Conservation (phyloP, 495 filamentous ascomycete genomes). For the Talaromyces adpressus region DNA sequence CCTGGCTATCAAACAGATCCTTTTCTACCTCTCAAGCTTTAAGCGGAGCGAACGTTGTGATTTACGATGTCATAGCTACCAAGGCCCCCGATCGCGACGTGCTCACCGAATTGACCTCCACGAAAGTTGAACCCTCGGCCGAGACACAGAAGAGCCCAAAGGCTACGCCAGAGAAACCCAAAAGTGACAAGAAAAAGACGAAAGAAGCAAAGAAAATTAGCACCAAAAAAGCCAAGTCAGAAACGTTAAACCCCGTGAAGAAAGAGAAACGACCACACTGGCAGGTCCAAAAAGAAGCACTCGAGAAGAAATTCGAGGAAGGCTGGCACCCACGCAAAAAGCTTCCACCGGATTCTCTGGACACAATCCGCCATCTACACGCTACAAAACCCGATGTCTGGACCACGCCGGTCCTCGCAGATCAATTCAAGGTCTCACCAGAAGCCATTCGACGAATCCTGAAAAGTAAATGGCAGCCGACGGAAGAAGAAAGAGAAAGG, state of each 20-base stretch:
- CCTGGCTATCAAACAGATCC: neutral
- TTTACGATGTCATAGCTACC: neutral
- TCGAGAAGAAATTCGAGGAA: slow-evolving; percentile 64
- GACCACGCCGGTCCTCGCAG: slow-evolving; percentile 64
- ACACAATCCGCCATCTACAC: slow-evolving; percentile 77
- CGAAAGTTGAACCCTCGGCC: neutral
- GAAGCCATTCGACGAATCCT: slow-evolving; percentile 85
- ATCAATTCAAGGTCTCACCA: slow-evolving; percentile 75
- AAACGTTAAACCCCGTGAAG: slow-evolving; percentile 9
- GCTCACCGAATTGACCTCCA: neutral
- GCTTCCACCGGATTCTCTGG: slow-evolving; percentile 83
- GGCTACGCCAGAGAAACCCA: neutral
- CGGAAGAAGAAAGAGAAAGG: slow-evolving; percentile 49
- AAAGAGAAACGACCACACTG: slow-evolving; percentile 49
- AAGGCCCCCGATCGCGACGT: neutral
- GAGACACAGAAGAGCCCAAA: neutral
- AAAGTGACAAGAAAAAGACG: neutral
- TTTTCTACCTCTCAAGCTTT: neutral
- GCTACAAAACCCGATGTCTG: slow-evolving; percentile 65
- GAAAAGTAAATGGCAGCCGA: slow-evolving; percentile 74
- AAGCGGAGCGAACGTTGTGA: neutral
- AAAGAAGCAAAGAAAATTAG: neutral
- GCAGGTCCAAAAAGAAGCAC: slow-evolving; percentile 62
- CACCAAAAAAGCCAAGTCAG: neutral
- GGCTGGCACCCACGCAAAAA: slow-evolving; percentile 78